Conservation (phyloP, 257 asterid genomes). For the Perilla frutescens region DNA sequence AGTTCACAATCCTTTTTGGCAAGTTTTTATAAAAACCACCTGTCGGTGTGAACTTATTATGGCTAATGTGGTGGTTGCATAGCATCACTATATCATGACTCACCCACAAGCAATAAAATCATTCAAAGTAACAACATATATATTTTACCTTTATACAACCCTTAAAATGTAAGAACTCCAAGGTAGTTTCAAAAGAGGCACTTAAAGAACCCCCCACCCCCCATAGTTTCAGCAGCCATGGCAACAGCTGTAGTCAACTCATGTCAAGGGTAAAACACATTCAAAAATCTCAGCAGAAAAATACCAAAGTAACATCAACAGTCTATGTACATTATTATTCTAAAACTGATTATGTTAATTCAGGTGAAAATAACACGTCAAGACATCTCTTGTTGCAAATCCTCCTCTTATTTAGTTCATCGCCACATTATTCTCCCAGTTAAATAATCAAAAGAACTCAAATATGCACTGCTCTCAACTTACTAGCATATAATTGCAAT, state of each 20-base stretch:
- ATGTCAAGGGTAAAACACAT: neutral
- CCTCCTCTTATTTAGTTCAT: neutral
- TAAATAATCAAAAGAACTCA: conserved; percentile 2
- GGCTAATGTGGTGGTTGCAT: neutral
- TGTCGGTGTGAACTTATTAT: neutral
- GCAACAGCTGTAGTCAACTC: conserved; percentile 1
- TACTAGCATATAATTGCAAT: conserved; percentile 1
- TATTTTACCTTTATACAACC: neutral
- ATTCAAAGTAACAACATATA: neutral
- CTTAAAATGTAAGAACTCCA: conserved; percentile 15
- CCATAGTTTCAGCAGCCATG: neutral
- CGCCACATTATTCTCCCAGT: conserved; percentile 1
- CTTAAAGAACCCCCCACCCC: too few species aligned
- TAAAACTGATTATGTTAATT: neutral
- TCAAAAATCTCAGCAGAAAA: conserved; percentile 5
- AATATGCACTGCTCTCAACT: neutral
- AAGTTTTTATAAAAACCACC: conserved; percentile 19
- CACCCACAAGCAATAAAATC: conserved; percentile 16
- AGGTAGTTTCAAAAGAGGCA: neutral
- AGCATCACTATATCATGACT: neutral
- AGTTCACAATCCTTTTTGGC: neutral
- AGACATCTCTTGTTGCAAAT: neutral
- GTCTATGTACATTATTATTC: neutral
- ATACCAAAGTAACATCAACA: neutral
- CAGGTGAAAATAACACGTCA: neutral